Base-by-base conservation (phyloP, 2,329 filamentous ascomycete species). In the Colletotrichum navitas region DNA sequence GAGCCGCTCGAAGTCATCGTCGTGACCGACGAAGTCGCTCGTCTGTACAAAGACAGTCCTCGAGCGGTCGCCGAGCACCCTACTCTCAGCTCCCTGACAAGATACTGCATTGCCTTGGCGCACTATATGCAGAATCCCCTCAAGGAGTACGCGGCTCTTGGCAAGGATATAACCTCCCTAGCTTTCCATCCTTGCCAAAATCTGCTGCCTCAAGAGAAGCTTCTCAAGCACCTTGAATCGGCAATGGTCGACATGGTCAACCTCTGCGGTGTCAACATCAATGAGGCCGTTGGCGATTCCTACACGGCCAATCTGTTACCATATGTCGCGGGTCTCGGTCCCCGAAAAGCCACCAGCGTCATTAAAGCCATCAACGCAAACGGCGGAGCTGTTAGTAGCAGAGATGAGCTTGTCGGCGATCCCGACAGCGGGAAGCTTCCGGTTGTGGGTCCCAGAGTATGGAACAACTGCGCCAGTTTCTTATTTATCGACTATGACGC, bases 201-300 rank as follows among this genome's bases (percentile, higher is more conserved):
- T 73, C 88, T 98, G 39, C 87, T 99, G 18, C 92, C 95, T 0
- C 90, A 94, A 72, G 95, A 98, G 47, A 95, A 97, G 83, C 87
- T 99, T 49, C 85, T 92, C 73, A 94, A 93, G 79, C 90, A 94
- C 72, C 87, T 99, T 21, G 96, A 99, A 78, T 97, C 93, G n/a
- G 94, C 95, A 55, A 93, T 99, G 90, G 95, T 99, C 14, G 96
- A 99, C 79, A 97, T 97, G 88, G 96, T 99, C 76, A 99, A 99
- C 80, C 90, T 99, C 54, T 94, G 95, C 56, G 96, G 96, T 78
- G 94, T 99, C 47, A 94, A 98, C 77, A 92, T 99, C 78, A 97
- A 98, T 77, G 95, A 98, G 75, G 94, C 95, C 18, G 91, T 97
- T 67, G 87, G 87, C 52, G 94, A 98, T 80, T 79, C 90, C 1